Percentiles rank a stretch among this genome's conserved stretches.
Evolutionary conservation across 2,329 filamentous ascomycete species (phyloP).

Genomic region (Sarocladium oryzae): DNA sequence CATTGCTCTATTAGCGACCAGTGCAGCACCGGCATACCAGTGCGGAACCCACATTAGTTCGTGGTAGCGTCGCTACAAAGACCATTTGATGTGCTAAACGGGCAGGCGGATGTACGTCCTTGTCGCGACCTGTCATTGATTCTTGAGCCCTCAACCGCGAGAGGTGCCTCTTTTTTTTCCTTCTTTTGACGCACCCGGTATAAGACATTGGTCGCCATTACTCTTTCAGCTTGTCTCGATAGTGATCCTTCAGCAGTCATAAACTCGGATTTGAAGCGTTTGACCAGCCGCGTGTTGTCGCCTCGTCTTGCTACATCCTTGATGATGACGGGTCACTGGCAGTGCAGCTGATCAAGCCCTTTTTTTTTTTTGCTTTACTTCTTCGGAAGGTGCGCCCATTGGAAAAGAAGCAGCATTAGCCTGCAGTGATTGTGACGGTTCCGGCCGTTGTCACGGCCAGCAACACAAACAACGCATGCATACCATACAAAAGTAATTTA

Average conservation of each 20-base stretch:
- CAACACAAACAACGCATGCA: neutral
- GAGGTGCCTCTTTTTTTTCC: neutral
- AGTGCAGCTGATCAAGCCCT: neutral
- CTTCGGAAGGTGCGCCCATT: neutral
- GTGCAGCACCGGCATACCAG: no score
- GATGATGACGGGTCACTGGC: neutral
- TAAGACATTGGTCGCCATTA: conserved; percentile 4
- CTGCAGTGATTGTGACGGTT: no score
- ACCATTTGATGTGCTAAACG: no score
- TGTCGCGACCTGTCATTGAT: neutral
- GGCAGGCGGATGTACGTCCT: neutral
- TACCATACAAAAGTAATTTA: neutral
- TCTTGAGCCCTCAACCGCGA: neutral
- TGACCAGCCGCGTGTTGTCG: neutral
- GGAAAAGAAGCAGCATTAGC: neutral
- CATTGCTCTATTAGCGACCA: no score
- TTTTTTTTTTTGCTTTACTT: no score
- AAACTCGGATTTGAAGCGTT: neutral
- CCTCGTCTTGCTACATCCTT: neutral
- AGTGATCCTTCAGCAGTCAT: neutral
- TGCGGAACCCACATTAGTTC: neutral
- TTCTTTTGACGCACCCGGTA: conserved; percentile 1
- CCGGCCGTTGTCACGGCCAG: no score
- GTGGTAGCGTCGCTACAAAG: neutral
- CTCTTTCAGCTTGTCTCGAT: neutral